Evolutionary conservation across 1,139 yeast genomes (phyloP).

Genomic region (Taphrina populina): DNA sequence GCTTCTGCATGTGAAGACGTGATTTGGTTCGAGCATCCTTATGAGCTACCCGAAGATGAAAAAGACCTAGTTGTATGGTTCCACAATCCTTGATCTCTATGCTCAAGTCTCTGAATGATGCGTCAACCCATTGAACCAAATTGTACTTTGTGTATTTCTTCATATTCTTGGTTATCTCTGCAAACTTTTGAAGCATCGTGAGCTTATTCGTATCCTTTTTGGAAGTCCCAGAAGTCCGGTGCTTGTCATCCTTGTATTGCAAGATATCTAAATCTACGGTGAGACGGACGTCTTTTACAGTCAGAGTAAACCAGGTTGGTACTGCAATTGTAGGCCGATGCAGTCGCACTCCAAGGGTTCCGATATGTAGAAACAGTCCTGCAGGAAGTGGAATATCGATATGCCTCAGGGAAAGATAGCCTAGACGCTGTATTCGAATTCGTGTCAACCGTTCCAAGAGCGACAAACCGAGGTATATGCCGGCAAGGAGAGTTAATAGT

Average conservation of each 20-base stretch:
- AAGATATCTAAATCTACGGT: slow-evolving; percentile 17
- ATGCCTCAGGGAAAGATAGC: slow-evolving; percentile 48
- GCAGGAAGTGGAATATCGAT: slow-evolving; percentile 45
- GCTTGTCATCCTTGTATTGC: neutral
- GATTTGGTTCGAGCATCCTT: slow-evolving; percentile 24
- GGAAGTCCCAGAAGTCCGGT: slow-evolving; percentile 7
- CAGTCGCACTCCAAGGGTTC: slow-evolving; percentile 45
- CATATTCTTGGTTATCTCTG: no score
- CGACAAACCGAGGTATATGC: slow-evolving; percentile 47
- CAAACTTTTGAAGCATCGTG: no score
- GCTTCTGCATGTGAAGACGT: neutral
- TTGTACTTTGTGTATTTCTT: neutral
- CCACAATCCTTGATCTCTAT: slow-evolving; percentile 36
- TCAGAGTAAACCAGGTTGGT: slow-evolving; percentile 42
- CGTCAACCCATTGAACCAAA: slow-evolving; percentile 34
- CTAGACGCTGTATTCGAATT: slow-evolving; percentile 49
- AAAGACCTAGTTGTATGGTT: slow-evolving; percentile 35
- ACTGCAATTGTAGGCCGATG: slow-evolving; percentile 49
- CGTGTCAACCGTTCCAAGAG: slow-evolving; percentile 48
- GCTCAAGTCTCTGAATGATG: slow-evolving; percentile 33
- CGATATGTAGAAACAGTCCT: slow-evolving; percentile 46
- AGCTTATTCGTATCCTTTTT: no score
- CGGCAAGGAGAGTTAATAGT: slow-evolving; percentile 41
- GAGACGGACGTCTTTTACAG: slow-evolving; percentile 34
- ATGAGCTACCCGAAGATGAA: slow-evolving; percentile 20